Base-by-base conservation (phyloP, 2,329 filamentous ascomycete genomes). In the Coleophoma eucalyptorum region DNA sequence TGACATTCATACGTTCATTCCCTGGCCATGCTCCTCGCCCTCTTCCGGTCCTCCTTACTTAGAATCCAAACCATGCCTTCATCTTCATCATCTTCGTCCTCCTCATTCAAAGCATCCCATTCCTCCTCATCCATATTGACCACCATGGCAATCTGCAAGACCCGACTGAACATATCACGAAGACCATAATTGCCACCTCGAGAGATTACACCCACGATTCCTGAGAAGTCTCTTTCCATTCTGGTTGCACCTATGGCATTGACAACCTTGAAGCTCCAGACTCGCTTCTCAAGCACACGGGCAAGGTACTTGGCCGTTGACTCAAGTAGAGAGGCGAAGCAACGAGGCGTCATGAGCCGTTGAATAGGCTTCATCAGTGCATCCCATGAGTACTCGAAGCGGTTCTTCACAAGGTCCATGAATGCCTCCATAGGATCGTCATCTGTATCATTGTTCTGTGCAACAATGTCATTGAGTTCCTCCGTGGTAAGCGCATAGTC, bases 91-190 rank as follows among this genome's bases (percentile, higher is more conserved):
- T 66, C 65, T 53, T 68, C 78, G 45, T 71, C 66, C 33, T 69
- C 70, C 34, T 72, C 76, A 32, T 75, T 69, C 38, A 92, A 69
- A 68, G 94, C 90, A 44, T 93, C 89, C 89, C 91, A 96, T 69
- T 97, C 93, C 51, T 97, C 92, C 33, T 94, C 89, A 66, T 97
- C 92, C 90, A 97, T 95, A 60, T 92, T 93, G 65, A 93, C 84
- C 15, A 96, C 83, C 75, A 95, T 83, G 51, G 88, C 82, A 61
- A 96, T 86, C 75, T 97, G 90, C 52, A 79, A 78, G 51, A 88
- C 89, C 62, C 85, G 82, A 26, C 79, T 77, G 72, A 97, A 96
- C 3, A 80, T 70, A 63, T 96, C 91, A 32, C 90, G 77, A 34
- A 94, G 79, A 2, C 81, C 81, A 65, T 96, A 97, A 62, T 88